These are phyloP conservation scores for Ophryocystis elektroscirrha DNA, from an alignment of 169 alveolate genomes.

Conservation along the genomic window DNA sequence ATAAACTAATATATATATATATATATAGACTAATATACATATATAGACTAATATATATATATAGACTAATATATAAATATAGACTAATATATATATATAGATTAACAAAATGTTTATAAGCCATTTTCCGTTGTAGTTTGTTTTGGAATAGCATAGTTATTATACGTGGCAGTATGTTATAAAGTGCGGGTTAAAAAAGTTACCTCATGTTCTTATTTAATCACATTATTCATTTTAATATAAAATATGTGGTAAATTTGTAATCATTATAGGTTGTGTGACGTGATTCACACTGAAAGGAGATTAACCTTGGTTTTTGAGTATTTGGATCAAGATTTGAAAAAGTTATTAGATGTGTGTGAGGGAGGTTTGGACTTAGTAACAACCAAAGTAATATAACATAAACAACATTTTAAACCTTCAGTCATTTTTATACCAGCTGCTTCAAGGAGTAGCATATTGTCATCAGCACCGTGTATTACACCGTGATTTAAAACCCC, in stretches of 20 bases:
- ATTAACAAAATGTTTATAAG: not conserved
- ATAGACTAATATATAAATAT: too few species aligned
- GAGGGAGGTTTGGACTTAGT: constrained; percentile 56
- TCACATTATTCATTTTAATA: not conserved
- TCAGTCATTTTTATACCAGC: constrained; percentile 74
- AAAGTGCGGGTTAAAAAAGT: not conserved
- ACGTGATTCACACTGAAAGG: constrained; percentile 87
- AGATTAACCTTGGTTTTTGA: constrained; percentile 91
- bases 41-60: too few species aligned
- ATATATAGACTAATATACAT: too few species aligned
- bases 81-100: too few species aligned
- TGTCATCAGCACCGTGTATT: constrained; percentile 89
- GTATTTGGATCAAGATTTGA: constrained; percentile 86
- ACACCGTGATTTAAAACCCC: constrained; percentile 98
- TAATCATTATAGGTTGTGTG: constrained; percentile 58
- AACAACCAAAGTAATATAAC: constrained; percentile 24
- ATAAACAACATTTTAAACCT: not conserved
- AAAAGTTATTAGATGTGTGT: constrained; percentile 72
- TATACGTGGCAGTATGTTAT: not conserved
- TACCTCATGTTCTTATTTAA: not conserved
- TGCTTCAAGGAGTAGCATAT: constrained; percentile 82
- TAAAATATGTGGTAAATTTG: not conserved
- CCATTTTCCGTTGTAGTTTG: too few species aligned
- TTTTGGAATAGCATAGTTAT: too few species aligned
- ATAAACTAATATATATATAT: too few species aligned